Base-by-base conservation (phyloP, 1,139 yeast species). In the Candida albicans region DNA sequence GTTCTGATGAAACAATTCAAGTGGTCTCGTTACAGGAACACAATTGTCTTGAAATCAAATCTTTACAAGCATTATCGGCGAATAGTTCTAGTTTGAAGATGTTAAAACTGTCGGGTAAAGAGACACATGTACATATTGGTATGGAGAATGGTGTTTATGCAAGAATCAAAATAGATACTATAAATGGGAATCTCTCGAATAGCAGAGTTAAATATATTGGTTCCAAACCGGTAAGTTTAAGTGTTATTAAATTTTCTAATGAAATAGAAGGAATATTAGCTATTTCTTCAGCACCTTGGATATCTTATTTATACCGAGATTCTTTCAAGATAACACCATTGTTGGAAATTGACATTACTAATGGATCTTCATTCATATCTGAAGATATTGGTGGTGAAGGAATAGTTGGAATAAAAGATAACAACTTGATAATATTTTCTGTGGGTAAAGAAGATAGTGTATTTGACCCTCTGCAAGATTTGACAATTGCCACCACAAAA, bases 121-220 rank as follows among this genome's bases (percentile, higher is more conserved):
- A 42, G 4, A 49, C 50, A 44, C 48, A 49, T 14, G 74, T 87
- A 7, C 95, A 90, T 61, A 77, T 89, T 41, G 98, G 98, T 1
- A 73, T 91, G 72, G 77, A 70, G 24, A 88, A 82, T 59, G 99
- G 99, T 29, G 79, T 90, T 1, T 88, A 86, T 63, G 82, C 84
- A 2, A 70, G 84, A 27, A 79, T 89, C 0, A 67, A 68, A 7
- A 55, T 89, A 28, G 88, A 86, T 54, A 61, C 64, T 1, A 58
- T 70, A 2, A 71, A 84, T 2, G 97, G 96, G 0, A 77, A 77
- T 40, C 64, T 91, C 11, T 69, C 80, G 0, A 85, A 84, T 50
- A 79, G 91, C 0, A 70, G 87, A 51, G 79, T 81, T n/a, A 82
- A 86, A 57, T 89, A 82, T 57, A 65, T 87, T 42, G 98, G 96